phyloP scores from a whole-genome alignment of 163 green algal species.

The Scenedesmus sp. region DNA sequence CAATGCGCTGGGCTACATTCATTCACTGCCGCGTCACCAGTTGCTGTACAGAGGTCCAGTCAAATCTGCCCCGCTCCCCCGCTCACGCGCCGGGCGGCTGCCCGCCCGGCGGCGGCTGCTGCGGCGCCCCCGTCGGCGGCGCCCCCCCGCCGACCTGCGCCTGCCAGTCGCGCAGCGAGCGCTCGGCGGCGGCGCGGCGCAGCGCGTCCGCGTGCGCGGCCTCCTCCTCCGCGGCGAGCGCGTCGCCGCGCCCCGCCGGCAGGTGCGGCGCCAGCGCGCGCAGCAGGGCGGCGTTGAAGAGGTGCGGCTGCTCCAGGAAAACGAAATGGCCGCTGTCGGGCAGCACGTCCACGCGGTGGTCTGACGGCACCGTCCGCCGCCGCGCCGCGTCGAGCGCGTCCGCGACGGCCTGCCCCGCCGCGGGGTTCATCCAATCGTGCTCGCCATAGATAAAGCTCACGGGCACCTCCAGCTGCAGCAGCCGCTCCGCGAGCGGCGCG shows the following conservation, averaged over 20 bases:
- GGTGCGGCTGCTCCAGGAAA: conserved; percentile 82
- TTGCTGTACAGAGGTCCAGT: too few relatives aligned
- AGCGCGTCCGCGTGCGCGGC: background rate
- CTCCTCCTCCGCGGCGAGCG: background rate
- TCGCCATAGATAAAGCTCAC: conserved; percentile 88
- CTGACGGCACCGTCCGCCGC: conserved; percentile 25
- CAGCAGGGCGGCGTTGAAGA: conserved; percentile 52
- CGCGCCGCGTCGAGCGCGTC: conserved; percentile 7
- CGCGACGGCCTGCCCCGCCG: background rate
- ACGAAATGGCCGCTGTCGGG: conserved; percentile 83
- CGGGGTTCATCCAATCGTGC: conserved; percentile 64
- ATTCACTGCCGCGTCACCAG: too few relatives aligned
- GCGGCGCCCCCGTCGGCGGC: background rate
- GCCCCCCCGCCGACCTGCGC: background rate
- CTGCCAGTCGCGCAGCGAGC: conserved; percentile 2
- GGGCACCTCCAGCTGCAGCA: conserved; percentile 68
- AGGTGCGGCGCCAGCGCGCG: conserved; percentile 30
- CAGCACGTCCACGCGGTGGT: conserved; percentile 61
- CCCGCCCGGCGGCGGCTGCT: conserved; percentile 10
- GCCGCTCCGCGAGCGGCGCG: conserved; percentile 61
- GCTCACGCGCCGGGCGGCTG: too few relatives aligned
- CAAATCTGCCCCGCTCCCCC: too few relatives aligned
- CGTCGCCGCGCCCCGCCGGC: background rate
- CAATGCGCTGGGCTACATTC: too few relatives aligned
- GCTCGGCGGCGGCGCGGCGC: too few relatives aligned